These are phyloP conservation scores for Aspergillus candidus DNA, from an alignment of 2,329 filamentous ascomycete species.

Conservation along the genomic window DNA sequence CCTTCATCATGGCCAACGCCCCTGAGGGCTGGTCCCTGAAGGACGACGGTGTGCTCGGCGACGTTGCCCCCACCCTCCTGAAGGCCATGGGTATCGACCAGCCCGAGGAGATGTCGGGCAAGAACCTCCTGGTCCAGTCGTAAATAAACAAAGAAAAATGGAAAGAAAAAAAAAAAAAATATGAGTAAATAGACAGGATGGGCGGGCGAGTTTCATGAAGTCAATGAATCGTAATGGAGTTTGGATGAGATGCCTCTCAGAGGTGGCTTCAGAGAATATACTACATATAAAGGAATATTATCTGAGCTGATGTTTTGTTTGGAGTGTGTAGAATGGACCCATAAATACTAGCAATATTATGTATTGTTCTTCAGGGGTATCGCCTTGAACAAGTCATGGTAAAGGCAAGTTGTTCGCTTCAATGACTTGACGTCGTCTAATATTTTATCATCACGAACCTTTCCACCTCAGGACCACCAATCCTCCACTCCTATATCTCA, in stretches of 20 bases:
- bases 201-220: slow-evolving; percentile 15
- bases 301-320: too few relatives aligned
- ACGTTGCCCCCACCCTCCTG: slow-evolving; percentile 92
- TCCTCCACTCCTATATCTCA: background rate
- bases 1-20: slow-evolving; percentile 96
- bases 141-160: slow-evolving; percentile 45
- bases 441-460: background rate
- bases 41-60: slow-evolving; percentile 82
- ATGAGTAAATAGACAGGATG: slow-evolving; percentile 16
- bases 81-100: slow-evolving; percentile 85
- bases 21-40: slow-evolving; percentile 82
- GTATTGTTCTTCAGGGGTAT: background rate
- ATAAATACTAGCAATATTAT: background rate
- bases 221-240: slow-evolving; percentile 17
- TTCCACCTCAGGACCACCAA: background rate
- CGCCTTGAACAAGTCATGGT: background rate
- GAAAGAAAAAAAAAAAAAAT: slow-evolving; percentile 17
- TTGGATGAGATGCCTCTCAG: slow-evolving; percentile 1
- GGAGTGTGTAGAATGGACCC: too few relatives aligned
- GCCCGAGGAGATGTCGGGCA: slow-evolving; percentile 87
- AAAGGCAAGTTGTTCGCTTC: background rate
- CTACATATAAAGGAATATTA: background rate
- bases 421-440: background rate
- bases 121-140: slow-evolving; percentile 61
- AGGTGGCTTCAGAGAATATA: slow-evolving; percentile 1